Evolutionary conservation across 2,329 filamentous ascomycete genomes (phyloP), one percentile per base, ranked within the genome.

Genomic region (Fusarium zealandicum): DNA sequence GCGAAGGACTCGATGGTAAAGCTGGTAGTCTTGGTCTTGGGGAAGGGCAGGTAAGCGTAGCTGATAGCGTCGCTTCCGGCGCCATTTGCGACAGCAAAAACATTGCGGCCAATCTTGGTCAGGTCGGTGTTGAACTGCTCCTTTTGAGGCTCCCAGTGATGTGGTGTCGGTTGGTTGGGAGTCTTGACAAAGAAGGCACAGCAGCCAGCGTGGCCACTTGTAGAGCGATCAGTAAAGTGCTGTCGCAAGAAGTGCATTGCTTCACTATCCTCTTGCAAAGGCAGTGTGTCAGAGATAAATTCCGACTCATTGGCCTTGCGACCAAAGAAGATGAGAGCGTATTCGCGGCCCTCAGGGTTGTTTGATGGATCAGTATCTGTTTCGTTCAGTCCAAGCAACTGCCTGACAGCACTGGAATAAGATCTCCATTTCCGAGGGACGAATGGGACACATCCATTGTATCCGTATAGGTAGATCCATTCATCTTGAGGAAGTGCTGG

Each of bases 381-480:
- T 25, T 25, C 8, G 2, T 9, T 25, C 22, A 58, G 61, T n/a
- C 54, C 54, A 3, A 73, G 55, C 5, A 73, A 47, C 11, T 61
- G 59, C 10, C 63, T 52, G 5, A 66, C 43, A 5, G 69, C 70
- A 1, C 9, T 17, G 2, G 60, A 30, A 27, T 64, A 69, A 1
- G 67, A 61, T 3, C 31, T 40, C 33, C 52, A 62, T 18, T 70
- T 54, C 17, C 37, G 22, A 4, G 63, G 57, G 12, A 62, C 37
- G 6, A 72, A 64, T 5, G 64, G 61, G 3, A 73, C 48, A 4
- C 44, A 48, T 9, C 72, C 86, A 2, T 71, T 65, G 37, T 51
- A 59, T 1, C 72, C 67, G 13, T 67, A 67, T 1, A 73, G 18
- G 28, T 57, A 50, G 7, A 57, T 13, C 59, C 58, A 67, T 14